A percentile compares a stretch with the other conserved stretches of the same genome.
phyloP scores from a whole-genome alignment of 2,329 filamentous ascomycete genomes.

The Beauveria australis region DNA sequence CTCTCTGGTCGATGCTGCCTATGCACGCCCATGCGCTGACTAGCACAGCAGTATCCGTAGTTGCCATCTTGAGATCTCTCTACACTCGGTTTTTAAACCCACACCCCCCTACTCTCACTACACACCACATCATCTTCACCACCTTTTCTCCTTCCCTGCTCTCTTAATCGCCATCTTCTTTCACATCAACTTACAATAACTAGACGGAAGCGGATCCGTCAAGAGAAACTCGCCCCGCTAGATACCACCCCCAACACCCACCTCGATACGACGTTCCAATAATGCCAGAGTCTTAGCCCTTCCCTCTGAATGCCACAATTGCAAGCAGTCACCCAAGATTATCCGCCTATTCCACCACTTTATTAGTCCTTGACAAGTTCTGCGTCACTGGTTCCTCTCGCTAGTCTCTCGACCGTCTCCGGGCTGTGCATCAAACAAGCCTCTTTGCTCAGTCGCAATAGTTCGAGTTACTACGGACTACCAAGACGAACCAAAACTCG shows the following conservation, averaged over 20 bases:
- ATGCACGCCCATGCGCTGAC: background rate
- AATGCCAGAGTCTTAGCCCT: background rate
- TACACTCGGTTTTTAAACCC: background rate
- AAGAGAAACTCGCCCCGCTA: conserved; percentile 5
- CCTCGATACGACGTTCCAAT: conserved; percentile 1
- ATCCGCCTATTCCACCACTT: background rate
- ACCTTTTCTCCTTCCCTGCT: background rate
- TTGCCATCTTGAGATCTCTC: background rate
- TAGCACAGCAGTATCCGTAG: background rate
- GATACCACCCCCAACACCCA: conserved; percentile 4
- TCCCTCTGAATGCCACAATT: background rate
- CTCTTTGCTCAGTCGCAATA: background rate
- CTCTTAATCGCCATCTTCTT: background rate
- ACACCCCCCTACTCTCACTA: too few species aligned
- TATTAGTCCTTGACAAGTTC: background rate
- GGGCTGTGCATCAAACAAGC: background rate
- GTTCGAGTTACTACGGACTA: background rate
- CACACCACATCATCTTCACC: too few species aligned
- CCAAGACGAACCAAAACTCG: background rate
- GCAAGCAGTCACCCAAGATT: background rate
- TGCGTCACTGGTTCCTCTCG: background rate
- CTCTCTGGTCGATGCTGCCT: background rate
- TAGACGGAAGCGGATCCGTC: conserved; percentile 7
- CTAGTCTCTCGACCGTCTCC: background rate
- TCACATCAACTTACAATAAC: background rate